Base-by-base conservation (phyloP, 2,329 filamentous ascomycete species). In the Dichotomopilus funicola region DNA sequence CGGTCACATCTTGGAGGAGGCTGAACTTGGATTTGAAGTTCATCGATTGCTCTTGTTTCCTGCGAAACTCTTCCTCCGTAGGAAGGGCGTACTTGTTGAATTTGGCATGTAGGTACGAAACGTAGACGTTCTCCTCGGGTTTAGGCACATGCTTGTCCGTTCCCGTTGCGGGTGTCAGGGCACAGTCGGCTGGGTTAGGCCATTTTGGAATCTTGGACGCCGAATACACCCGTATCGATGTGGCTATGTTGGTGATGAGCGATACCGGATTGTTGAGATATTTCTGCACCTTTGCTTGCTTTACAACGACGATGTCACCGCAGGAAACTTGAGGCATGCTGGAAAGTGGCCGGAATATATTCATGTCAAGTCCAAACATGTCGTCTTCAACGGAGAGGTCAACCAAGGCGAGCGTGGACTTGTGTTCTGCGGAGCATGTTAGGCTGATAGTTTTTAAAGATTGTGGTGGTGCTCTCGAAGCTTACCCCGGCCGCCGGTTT, bases 221-320 rank as follows among this genome's bases (percentile, higher is more conserved):
- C 2, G 63, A 63, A 54, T 79, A 79, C 10, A 82, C 63, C 31
- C 74, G 69, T 19, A 83, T 67, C 5, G 69, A 66, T 1, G 80
- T 79, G 0, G 5, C 12, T 1, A 40, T 56, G 53, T 75, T 69
- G n/a, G 75, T 71, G 45, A 81, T 60, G 1, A 85, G 63, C 7
- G 77, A 80, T 5, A 71, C 40, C 1, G 55, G 12, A 5, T 63
- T 57, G 6, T 60, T 64, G 53, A 63, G 53, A 42, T 58, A 71
- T n/a, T 47, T 55, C 65, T 82, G 78, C 56, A 85, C 83, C 68
- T 78, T 85, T 47, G 77, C 75, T n/a, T 68, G 68, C 44, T 78
- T 76, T 11, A 91, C 62, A 4, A 90, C 67, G 5, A 90, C 71
- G n/a, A 89, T 73, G 69, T 91, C 88, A 5, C 80, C 79, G 2